Base-by-base conservation (phyloP, 2,329 filamentous ascomycete genomes). In the Aspergillus ustus region DNA sequence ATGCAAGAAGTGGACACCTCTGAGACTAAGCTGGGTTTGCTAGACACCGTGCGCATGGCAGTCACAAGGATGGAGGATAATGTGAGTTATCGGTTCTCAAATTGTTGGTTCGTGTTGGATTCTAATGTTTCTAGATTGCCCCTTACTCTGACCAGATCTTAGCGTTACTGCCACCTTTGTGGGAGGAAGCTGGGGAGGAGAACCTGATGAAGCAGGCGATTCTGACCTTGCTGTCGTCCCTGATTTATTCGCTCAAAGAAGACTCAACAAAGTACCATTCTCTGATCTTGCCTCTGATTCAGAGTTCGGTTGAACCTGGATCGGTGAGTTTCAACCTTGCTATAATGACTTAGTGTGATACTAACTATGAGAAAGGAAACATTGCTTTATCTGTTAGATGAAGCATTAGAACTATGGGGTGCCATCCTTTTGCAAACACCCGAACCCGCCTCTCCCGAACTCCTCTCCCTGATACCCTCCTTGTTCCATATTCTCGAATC, bases 181-280 rank as follows among this genome's bases (percentile, higher is more conserved):
- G 95, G 95, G 89, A 91, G 63, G 87, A 89, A 55, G 92, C 91
- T 2, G 92, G 89, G 0, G 90, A 96, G 63, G 91, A 95, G 71
- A 92, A 93, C 77, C 87, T 98, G 75, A 91, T 97, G 83, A 98
- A 98, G 77, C 93, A 97, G 77, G 89, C 92, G 1, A 93, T 98
- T 56, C 85, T 98, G 60, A 91, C 91, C 2, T 90, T 98, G 44
- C 87, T 98, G 55, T 85, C 91, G 1, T 89, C 92, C 2, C 83
- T 99, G 15, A 91, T 96, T n/a, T 88, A 88, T 72, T 91, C 93
- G 1, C 91, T 98, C 86, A 92, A 90, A 62, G 84, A 86, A 13
- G 85, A 90, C 9, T 95, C 92, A 4, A 85, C 89, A 63, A 85
- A 88, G 19, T 97, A 96, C 69, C 92, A 97, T 66, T 77, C 84